Evolutionary conservation across 2,329 filamentous ascomycete species (phyloP), one percentile per base, ranked within the genome.

Genomic region (Microsporum ferrugineum): DNA sequence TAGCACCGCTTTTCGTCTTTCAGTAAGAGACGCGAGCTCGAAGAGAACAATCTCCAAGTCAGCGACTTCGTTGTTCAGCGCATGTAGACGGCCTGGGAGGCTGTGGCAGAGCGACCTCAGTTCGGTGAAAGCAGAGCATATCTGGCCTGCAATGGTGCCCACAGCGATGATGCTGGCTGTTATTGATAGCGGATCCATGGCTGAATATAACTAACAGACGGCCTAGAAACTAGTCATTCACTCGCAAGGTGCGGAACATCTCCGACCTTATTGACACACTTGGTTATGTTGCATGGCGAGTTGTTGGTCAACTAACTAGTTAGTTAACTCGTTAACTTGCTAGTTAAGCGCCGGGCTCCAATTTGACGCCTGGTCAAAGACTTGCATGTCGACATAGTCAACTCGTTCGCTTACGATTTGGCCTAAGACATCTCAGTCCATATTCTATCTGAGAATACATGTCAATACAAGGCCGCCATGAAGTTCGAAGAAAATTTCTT

Each of bases 61-160:
- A 8, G 60, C 58, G 60, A 70, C 68, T 61, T 73, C 70, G 58
- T 72, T 72, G 38, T 68, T 67, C 45, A 72, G 60, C 2, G 71
- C 70, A 60, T 71, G 66, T 5, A 69, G 55, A 23, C 70, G 66
- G 1, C 69, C 70, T 2, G 70, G 70, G 27, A 72, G 58, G 7
- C 57, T 64, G 33, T 65, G 65, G 63, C 66, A 68, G 5, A 68
- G 47, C 5, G 64, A 65, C 10, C 70, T 67, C 41, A 72, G 61
- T 14, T 65, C 60, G 7, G 65, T 61, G 53, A 71, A 68, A 12
- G 66, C 65, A 2, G 60, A 60, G 56, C 67, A 66, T n/a, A 66
- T 63, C 41, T 68, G 57, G n/a, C 61, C 62, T 6, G 68, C 67
- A 10, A 70, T 61, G 34, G 66, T 65, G 59, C 64, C 66, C 4